phyloP scores from a whole-genome alignment of 1,284 basidiomycete species.

The Amylostereum chailletii region DNA sequence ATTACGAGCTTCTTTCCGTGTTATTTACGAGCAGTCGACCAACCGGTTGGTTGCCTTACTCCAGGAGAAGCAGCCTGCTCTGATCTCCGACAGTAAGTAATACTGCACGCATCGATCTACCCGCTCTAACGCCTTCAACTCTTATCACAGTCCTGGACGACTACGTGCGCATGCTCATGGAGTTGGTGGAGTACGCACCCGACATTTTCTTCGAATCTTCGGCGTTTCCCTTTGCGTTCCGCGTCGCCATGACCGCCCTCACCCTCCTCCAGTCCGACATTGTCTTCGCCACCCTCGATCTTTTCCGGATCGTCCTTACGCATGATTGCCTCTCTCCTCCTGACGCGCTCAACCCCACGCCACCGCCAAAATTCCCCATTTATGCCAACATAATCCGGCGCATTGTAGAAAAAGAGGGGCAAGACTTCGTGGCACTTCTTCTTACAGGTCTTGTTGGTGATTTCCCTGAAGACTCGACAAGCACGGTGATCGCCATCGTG shows the following conservation, averaged over 20 bases:
- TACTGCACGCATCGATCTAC: not conserved
- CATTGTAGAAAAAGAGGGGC: slow-evolving; percentile 69
- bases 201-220: slow-evolving; percentile 73
- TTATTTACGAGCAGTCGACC: slow-evolving; percentile 71
- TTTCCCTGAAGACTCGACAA: slow-evolving; percentile 82
- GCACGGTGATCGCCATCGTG: slow-evolving; percentile 72
- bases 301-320: slow-evolving; percentile 66
- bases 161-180: slow-evolving; percentile 78
- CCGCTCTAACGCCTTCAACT: not conserved
- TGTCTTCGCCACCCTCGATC: slow-evolving; percentile 74
- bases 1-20: slow-evolving; percentile 49
- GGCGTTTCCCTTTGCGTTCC: slow-evolving; percentile 69
- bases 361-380: slow-evolving; percentile 52
- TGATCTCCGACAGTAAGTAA: slow-evolving; percentile 74
- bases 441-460: slow-evolving; percentile 76
- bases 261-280: slow-evolving; percentile 77
- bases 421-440: slow-evolving; percentile 62
- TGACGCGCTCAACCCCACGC: slow-evolving; percentile 24
- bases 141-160: slow-evolving; percentile 80
- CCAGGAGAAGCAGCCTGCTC: slow-evolving; percentile 55
- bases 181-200: slow-evolving; percentile 63
- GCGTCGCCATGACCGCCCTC: slow-evolving; percentile 67
- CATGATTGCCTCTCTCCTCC: slow-evolving; percentile 57
- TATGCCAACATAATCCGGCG: slow-evolving; percentile 63
- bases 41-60: slow-evolving; percentile 61